phyloP scores from a whole-genome alignment of 2,329 filamentous ascomycete species.

The Scedosporium minutisporum region DNA sequence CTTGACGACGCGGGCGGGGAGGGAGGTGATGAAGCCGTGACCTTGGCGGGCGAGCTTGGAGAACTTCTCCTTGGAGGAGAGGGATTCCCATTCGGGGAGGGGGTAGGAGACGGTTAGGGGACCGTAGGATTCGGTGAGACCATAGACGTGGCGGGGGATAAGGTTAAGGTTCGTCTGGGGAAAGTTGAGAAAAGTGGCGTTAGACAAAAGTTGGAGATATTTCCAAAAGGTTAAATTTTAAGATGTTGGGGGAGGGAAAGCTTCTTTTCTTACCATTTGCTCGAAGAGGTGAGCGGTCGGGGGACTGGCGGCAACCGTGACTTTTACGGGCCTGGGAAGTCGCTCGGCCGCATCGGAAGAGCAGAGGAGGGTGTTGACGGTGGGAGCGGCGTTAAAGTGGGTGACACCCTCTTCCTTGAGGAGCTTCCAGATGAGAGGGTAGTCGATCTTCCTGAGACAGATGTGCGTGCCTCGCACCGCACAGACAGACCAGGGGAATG shows the following conservation, averaged over 20 bases:
- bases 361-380: slow-evolving; percentile 89
- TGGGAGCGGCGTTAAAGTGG: slow-evolving; percentile 92
- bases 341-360: slow-evolving; percentile 63
- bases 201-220: no score
- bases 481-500: slow-evolving; percentile 87
- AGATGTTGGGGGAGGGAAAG: slow-evolving; percentile 5
- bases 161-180: slow-evolving; percentile 57
- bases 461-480: slow-evolving; percentile 91
- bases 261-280: slow-evolving; percentile 57
- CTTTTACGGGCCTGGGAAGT: slow-evolving; percentile 62
- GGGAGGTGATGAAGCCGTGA: slow-evolving; percentile 76
- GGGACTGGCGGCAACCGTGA: slow-evolving; percentile 87
- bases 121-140: slow-evolving; percentile 80
- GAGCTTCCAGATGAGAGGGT: slow-evolving; percentile 81
- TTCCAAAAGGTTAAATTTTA: not conserved
- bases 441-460: slow-evolving; percentile 90
- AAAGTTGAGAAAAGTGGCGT: no score
- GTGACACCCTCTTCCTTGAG: slow-evolving; percentile 81
- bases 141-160: slow-evolving; percentile 87
- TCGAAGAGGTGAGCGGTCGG: slow-evolving; percentile 86
- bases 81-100: slow-evolving; percentile 71
- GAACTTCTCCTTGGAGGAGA: slow-evolving; percentile 70
- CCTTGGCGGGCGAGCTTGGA: slow-evolving; percentile 88
- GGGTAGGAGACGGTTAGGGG: slow-evolving; percentile 92
- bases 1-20: slow-evolving; percentile 76